Evolutionary conservation across 2,329 filamentous ascomycete genomes (phyloP), one percentile per base, ranked within the genome.

Genomic region (Dothistroma pini): DNA sequence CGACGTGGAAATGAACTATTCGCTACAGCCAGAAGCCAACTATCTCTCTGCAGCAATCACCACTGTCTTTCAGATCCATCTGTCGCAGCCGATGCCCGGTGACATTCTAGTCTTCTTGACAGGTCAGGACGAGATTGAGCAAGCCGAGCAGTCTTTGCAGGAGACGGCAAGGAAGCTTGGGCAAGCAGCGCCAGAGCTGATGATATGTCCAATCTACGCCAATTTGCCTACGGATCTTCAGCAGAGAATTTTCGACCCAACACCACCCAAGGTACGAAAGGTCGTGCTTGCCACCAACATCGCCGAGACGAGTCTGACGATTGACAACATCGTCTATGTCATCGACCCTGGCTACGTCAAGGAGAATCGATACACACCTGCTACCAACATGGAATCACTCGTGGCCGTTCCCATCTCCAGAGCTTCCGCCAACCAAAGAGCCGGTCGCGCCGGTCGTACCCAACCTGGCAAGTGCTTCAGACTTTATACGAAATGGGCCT

Each of bases 211-310:
- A 2, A 96, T 99, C 59, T 99, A 99, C 72, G 90, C 92, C 70
- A 96, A 96, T 70, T 78, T 99, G 44, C 93, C 93, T 0, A 92
- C 91, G 0, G 93, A 97, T 61, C 78, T 96, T 1, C 95, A 99
- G 73, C 86, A 89, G 53, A 93, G 93, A 73, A 96, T 97, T 66
- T 99, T 99, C 70, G 91, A 96, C 70, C 92, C 93, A 0, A 96
- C 93, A 0, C 93, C 95, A 0, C 85, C 89, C 0, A 88, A 88
- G 19, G 88, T 90, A 0, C 85, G 95, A 31, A 99, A 97, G 73
- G 91, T 97, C 0, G 91, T 99, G 0, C 78, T 97, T 41, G 92
- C 93, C 0, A 97, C 95, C 2, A 99, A 99, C 72, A 97, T 99
- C 75, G 95, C 95, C 2, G 95, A 99, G 75, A 99, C 95, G 0